phyloP scores from a whole-genome alignment of 176 grass and related monocot species.

The Oropetium thomaeum region DNA sequence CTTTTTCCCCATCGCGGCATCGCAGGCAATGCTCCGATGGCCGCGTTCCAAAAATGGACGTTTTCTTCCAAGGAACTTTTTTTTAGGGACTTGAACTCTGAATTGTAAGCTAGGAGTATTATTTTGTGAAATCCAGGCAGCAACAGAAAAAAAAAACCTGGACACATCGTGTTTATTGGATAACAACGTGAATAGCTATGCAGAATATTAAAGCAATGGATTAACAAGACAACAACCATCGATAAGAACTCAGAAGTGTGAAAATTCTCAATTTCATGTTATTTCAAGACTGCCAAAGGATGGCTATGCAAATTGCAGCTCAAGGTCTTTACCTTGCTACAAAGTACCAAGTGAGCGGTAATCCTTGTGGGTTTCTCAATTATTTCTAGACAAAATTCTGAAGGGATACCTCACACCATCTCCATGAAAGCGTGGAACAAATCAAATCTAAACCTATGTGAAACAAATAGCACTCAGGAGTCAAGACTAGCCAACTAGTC shows the following conservation, averaged over 20 bases:
- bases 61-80: no score
- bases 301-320: slow-evolving; percentile 21
- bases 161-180: background rate
- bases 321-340: slow-evolving; percentile 32
- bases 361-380: slow-evolving; percentile 31
- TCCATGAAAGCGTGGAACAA: slow-evolving; percentile 1
- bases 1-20: no score
- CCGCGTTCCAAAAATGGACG: no score
- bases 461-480: slow-evolving; percentile 29
- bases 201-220: background rate
- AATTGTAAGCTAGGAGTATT: no score
- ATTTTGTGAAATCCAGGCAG: no score
- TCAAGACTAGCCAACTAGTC: slow-evolving; percentile 36
- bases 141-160: background rate
- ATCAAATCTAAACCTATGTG: slow-evolving; percentile 41
- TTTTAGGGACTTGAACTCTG: no score
- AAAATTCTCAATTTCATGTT: background rate
- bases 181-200: background rate
- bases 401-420: background rate
- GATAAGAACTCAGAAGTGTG: background rate
- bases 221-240: background rate
- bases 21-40: no score
- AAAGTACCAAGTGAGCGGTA: slow-evolving; percentile 7
- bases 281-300: slow-evolving; percentile 16
- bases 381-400: slow-evolving; percentile 44